Percentiles rank a stretch among this genome's conserved stretches.
Conservation (phyloP, 192 early-diverging fungal species). For the Radiomyces spectabilis region DNA sequence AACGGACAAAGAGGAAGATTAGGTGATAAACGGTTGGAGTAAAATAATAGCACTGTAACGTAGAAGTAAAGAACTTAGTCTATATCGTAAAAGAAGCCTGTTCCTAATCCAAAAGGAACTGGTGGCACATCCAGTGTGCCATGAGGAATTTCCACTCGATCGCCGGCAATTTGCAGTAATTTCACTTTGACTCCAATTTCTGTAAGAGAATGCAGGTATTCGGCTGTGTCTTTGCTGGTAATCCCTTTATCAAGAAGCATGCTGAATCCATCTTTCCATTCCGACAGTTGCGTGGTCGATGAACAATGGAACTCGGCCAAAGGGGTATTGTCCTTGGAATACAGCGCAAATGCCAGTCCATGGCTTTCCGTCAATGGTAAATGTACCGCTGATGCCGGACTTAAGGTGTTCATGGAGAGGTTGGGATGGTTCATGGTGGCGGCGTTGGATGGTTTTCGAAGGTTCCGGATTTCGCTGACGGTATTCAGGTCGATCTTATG, state of each 20-base stretch:
- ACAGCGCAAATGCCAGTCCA: constrained; percentile 31
- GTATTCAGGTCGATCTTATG: constrained; percentile 46
- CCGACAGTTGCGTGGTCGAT: constrained; percentile 37
- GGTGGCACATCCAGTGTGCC: constrained; percentile 26
- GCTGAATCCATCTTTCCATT: constrained; percentile 74
- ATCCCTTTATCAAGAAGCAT: constrained; percentile 62
- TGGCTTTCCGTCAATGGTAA: not conserved
- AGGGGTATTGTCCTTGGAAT: constrained; percentile 21
- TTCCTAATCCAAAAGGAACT: constrained; percentile 14
- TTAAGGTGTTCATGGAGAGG: constrained; percentile 14
- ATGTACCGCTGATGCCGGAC: constrained; percentile 32
- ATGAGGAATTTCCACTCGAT: constrained; percentile 46
- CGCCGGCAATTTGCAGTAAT: constrained; percentile 58
- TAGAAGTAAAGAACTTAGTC: too few relatives aligned
- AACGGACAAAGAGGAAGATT: too few relatives aligned
- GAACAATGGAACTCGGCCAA: constrained; percentile 52
- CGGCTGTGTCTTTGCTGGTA: constrained; percentile 55
- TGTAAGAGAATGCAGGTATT: constrained; percentile 52
- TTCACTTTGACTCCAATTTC: constrained; percentile 64
- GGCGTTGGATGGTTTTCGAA: constrained; percentile 16
- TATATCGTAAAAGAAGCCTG: constrained; percentile 23
- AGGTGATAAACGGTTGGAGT: too few relatives aligned
- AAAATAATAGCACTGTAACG: too few relatives aligned
- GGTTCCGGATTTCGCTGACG: constrained; percentile 37
- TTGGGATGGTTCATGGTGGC: constrained; percentile 7